Conservation (phyloP, 169 alveolate species). For the Cryptosporidium canis region DNA sequence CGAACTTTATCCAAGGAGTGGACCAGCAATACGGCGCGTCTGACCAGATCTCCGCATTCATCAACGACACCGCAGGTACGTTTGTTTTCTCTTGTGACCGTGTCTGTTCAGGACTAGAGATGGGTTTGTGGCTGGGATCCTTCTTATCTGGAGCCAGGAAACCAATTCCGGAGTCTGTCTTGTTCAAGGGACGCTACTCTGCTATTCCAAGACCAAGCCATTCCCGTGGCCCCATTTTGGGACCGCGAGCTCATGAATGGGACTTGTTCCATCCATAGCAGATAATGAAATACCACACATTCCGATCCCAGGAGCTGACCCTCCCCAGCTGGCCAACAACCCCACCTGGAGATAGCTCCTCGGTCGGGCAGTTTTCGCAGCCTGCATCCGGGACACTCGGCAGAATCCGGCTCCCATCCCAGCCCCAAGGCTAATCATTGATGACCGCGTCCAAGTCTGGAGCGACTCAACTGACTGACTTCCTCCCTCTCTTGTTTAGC, state of each 20-base stretch:
- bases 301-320: neutral
- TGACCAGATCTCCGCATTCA: constrained; percentile 45
- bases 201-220: constrained; percentile 70
- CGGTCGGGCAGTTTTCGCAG: too few relatives aligned
- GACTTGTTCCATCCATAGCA: constrained; percentile 67
- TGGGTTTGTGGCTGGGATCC: neutral
- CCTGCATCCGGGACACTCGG: too few relatives aligned
- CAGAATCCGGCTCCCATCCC: neutral
- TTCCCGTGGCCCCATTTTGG: neutral
- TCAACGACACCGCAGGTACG: constrained; percentile 69
- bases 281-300: neutral
- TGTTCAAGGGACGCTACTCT: neutral
- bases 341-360: neutral
- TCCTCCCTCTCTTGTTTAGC: neutral
- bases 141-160: too few relatives aligned
- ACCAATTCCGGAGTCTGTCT: too few relatives aligned
- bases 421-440: neutral
- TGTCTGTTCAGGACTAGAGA: neutral
- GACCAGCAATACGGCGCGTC: constrained; percentile 61
- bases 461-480: too few relatives aligned
- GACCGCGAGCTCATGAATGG: neutral
- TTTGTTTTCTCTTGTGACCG: neutral
- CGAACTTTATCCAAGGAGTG: constrained; percentile 23
- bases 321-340: neutral
- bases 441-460: too few relatives aligned